A percentile compares a stretch with the other conserved stretches of the same genome.
phyloP scores from a whole-genome alignment of 139 green algal genomes.

The Auxenochlorella protothecoides region DNA sequence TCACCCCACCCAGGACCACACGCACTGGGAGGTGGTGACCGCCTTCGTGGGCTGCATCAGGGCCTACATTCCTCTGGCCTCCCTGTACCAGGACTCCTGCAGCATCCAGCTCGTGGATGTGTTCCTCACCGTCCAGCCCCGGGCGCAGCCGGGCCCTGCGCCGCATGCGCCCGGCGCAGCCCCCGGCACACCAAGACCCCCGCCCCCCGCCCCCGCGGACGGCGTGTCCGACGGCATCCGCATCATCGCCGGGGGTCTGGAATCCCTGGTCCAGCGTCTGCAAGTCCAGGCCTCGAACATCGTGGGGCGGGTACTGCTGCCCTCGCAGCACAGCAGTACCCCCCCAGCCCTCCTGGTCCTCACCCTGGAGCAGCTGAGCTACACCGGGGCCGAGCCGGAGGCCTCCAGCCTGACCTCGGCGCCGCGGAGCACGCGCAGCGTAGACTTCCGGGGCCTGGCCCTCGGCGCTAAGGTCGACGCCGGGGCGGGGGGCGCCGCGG shows the following conservation, averaged over 20 bases:
- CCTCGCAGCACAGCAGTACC: no score
- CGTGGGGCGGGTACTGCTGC: no score
- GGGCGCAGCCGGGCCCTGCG: not conserved
- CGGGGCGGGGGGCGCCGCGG: no score
- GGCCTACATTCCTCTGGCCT: conserved; percentile 33
- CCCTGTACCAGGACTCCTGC: conserved; percentile 17
- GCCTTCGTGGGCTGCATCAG: conserved; percentile 42
- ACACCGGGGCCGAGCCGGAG: no score
- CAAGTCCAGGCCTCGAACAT: conserved; percentile 13
- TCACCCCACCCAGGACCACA: not conserved
- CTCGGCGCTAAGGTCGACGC: no score
- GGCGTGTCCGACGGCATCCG: conserved; percentile 34
- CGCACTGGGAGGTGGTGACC: conserved; percentile 39
- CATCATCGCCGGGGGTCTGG: conserved; percentile 45
- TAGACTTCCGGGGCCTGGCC: no score
- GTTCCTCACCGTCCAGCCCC: conserved; percentile 35
- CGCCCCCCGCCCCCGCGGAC: no score
- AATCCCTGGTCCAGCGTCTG: conserved; percentile 49
- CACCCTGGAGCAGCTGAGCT: conserved; percentile 13
- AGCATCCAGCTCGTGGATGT: conserved; percentile 38
- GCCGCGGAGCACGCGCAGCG: no score
- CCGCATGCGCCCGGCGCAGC: not conserved
- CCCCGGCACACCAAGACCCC: not conserved
- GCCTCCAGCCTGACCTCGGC: no score
- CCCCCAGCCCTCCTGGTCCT: conserved; percentile 19